phyloP scores from a whole-genome alignment of 331 rosid species.

The Erythrophleum ivorense region DNA sequence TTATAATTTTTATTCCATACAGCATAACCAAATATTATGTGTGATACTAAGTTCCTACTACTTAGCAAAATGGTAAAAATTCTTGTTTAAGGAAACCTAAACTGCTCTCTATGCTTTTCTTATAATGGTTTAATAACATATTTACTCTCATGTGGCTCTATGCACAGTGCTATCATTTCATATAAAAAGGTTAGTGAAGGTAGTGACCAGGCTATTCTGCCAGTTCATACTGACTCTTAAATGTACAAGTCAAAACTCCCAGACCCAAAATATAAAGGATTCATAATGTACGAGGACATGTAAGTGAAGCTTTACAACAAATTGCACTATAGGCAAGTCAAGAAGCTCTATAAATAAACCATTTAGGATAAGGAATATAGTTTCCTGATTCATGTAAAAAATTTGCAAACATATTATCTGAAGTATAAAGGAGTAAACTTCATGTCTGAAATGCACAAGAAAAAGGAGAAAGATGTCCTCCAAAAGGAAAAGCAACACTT shows the following conservation, averaged over 20 bases:
- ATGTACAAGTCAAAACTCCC: background rate
- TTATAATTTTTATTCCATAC: background rate
- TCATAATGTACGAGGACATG: background rate
- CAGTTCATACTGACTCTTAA: background rate
- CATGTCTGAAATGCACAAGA: background rate
- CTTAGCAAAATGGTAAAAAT: background rate
- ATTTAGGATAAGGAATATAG: no score
- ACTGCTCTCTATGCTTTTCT: background rate
- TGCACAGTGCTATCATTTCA: slow-evolving; percentile 1
- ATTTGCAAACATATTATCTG: background rate
- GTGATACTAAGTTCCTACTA: background rate
- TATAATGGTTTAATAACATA: slow-evolving; percentile 15
- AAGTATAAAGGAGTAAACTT: background rate
- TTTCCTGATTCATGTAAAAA: background rate
- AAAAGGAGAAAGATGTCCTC: background rate
- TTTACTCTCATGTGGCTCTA: background rate
- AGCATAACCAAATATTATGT: background rate
- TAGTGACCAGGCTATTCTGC: background rate
- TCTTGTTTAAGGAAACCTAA: background rate
- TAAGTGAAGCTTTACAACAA: background rate
- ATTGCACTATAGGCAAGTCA: background rate
- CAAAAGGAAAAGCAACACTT: background rate
- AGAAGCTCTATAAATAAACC: background rate
- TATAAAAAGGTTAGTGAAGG: background rate
- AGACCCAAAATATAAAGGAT: background rate